These are phyloP conservation scores for Rubus idaeus DNA, from an alignment of 306 rosid species.

Conservation along the genomic window DNA sequence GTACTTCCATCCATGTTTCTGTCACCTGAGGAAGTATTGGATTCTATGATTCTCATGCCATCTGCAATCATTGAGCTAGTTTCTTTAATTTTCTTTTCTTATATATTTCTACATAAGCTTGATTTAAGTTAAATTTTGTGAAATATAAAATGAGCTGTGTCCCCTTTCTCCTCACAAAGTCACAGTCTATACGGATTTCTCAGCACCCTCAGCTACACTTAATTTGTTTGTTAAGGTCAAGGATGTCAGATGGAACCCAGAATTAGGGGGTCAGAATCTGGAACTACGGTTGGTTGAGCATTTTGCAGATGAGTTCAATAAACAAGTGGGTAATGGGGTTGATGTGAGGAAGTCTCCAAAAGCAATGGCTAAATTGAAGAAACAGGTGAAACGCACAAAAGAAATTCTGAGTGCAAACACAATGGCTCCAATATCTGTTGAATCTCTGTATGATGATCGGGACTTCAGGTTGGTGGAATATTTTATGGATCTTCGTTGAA, in stretches of 20 bases:
- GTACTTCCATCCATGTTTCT: neutral
- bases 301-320: conserved; percentile 87
- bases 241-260: conserved; percentile 95
- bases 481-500: neutral
- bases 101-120: neutral
- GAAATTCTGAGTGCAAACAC: conserved; percentile 98
- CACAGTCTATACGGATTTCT: neutral
- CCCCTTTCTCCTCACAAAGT: neutral
- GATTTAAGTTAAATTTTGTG: neutral
- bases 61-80: neutral
- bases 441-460: conserved; percentile 77
- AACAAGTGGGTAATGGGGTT: conserved; percentile 77
- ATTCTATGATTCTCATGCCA: neutral
- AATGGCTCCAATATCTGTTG: conserved; percentile 92
- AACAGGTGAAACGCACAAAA: conserved; percentile 94
- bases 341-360: conserved; percentile 86
- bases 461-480: conserved; percentile 72
- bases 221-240: conserved; percentile 60
- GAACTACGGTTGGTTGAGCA: conserved; percentile 84
- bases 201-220: conserved; percentile 1
- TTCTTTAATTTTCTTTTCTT: neutral
- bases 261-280: conserved; percentile 89
- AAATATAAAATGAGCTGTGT: neutral
- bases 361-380: conserved; percentile 97
- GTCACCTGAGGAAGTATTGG: neutral